These are phyloP conservation scores for Microstegium vimineum DNA, from an alignment of 176 grass and related monocot genomes.

Conservation along the genomic window DNA sequence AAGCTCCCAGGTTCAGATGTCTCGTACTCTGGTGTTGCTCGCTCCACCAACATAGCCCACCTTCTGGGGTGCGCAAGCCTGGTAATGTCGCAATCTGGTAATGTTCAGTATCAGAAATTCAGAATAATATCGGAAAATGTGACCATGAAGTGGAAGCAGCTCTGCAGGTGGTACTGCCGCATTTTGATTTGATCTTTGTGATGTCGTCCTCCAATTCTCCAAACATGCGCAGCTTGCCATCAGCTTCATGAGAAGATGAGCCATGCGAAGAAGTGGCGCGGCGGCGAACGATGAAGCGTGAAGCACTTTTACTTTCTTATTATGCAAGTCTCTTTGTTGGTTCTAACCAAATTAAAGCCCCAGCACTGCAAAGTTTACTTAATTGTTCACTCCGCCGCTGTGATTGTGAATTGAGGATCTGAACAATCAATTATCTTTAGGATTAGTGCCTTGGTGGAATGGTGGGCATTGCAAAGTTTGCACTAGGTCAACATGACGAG, in stretches of 20 bases:
- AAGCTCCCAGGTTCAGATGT: background rate
- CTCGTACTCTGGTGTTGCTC: background rate
- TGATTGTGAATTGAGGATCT: background rate
- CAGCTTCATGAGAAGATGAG: background rate
- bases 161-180: background rate
- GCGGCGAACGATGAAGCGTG: background rate
- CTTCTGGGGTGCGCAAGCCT: background rate
- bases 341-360: background rate
- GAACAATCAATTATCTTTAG: background rate
- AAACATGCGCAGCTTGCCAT: background rate
- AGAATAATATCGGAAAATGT: background rate
- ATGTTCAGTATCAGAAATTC: background rate
- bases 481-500: background rate
- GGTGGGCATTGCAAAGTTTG: background rate
- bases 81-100: constrained; percentile 16
- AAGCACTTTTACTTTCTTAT: background rate
- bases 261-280: background rate
- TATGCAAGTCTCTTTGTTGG: background rate
- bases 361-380: background rate
- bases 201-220: background rate
- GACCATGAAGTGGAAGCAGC: background rate
- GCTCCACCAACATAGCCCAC: constrained; percentile 18
- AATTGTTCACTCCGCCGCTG: background rate
- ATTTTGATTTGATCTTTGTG: background rate
- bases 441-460: background rate